A percentile compares a stretch with the other conserved stretches of the same genome.
Evolutionary conservation across 148 eudicot genomes (phyloP).

Genomic region (Linanthus parryae): DNA sequence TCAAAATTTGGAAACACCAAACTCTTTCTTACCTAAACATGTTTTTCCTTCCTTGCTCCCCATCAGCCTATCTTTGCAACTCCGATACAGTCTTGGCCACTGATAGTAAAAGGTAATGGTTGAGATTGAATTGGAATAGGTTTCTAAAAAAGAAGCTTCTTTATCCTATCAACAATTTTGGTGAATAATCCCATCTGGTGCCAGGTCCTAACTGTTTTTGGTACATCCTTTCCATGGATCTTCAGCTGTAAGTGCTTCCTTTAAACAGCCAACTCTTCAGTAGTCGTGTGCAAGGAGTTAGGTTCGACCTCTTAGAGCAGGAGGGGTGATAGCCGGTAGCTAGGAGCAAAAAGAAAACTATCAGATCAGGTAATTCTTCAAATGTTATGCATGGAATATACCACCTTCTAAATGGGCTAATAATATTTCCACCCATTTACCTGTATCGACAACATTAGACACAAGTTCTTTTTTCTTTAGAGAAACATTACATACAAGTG

Average conservation of each 20-base stretch:
- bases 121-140: constrained; percentile 86
- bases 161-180: constrained; percentile 61
- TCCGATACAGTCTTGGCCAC: constrained; percentile 88
- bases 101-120: constrained; percentile 75
- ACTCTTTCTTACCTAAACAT: too few relatives aligned
- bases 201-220: constrained; percentile 70
- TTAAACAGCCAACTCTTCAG: constrained; percentile 56
- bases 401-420: too few relatives aligned
- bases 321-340: too few relatives aligned
- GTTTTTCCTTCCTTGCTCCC: too few relatives aligned
- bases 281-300: constrained; percentile 62
- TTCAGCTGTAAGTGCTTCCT: constrained; percentile 62
- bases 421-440: constrained; percentile 43
- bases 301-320: too few relatives aligned
- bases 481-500: too few relatives aligned
- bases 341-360: too few relatives aligned
- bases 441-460: too few relatives aligned
- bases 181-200: constrained; percentile 68
- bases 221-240: constrained; percentile 78
- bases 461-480: too few relatives aligned
- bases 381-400: too few relatives aligned
- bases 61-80: constrained; percentile 82
- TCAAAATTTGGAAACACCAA: too few relatives aligned
- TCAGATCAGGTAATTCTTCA: too few relatives aligned
- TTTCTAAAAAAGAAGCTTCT: constrained; percentile 56